Evolutionary conservation across 1,139 yeast genomes (phyloP).

Genomic region (Pichia sp.): DNA sequence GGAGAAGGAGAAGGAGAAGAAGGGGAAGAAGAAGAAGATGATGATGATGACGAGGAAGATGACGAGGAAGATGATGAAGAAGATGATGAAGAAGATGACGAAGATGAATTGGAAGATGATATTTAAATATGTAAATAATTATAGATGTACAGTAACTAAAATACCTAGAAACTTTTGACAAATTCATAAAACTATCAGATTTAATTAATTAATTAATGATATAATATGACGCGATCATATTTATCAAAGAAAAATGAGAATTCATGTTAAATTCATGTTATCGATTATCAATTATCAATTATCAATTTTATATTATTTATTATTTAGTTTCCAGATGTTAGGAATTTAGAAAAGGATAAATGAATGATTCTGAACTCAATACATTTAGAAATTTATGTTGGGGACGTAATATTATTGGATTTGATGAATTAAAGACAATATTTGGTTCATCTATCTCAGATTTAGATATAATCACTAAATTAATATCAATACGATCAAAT

Average conservation of each 20-base stretch:
- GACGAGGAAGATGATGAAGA: conserved; percentile 1
- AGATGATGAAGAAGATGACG: conserved; percentile 5
- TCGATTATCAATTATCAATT: no score
- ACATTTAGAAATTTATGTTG: background rate
- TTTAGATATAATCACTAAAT: no score
- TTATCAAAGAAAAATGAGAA: no score
- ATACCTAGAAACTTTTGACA: no score
- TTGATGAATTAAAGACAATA: background rate
- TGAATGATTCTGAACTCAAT: background rate
- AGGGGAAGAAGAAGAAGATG: conserved; percentile 1
- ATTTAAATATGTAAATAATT: background rate
- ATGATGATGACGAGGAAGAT: conserved; percentile 1
- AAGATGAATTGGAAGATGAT: conserved; percentile 14
- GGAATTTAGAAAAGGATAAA: background rate
- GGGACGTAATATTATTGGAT: conserved; percentile 1
- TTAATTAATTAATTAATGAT: no score
- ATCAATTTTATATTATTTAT: no score
- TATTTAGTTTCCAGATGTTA: no score
- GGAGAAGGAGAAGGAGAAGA: background rate
- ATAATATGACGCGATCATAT: no score
- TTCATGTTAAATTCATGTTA: no score
- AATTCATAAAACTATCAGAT: no score
- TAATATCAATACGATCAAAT: background rate
- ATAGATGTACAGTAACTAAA: no score
- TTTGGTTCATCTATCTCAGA: background rate